A percentile compares a stretch with the other conserved stretches of the same genome.
Evolutionary conservation across 108 stramenopile genomes (phyloP).

Genomic region (Skeletonema costatum): DNA sequence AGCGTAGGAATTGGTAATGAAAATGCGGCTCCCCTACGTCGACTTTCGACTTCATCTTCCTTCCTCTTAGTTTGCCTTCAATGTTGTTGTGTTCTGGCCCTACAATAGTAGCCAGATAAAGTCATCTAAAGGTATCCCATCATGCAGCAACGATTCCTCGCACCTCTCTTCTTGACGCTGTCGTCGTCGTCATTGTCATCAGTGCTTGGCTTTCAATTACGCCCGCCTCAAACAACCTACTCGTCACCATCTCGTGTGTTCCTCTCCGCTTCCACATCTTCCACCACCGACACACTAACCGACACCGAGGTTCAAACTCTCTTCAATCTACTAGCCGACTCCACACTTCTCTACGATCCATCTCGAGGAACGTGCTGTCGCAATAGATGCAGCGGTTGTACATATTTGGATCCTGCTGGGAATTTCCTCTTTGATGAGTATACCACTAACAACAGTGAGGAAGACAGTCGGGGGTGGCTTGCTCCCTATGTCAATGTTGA

Average conservation of each 20-base stretch:
- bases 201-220: no score
- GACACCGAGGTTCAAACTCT: conserved; percentile 20
- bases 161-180: no score
- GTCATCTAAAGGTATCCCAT: no score
- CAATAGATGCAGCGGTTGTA: conserved; percentile 38
- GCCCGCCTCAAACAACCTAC: no score
- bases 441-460: neutral
- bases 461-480: conserved; percentile 14
- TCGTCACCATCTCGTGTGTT: neutral
- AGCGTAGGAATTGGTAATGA: no score
- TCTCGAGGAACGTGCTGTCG: conserved; percentile 48
- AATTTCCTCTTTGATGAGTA: conserved; percentile 27
- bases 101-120: no score
- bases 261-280: neutral
- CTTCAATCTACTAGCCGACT: conserved; percentile 22
- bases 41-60: no score
- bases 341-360: conserved; percentile 31
- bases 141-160: no score
- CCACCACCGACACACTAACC: neutral
- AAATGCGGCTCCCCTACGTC: no score
- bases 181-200: no score
- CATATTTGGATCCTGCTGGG: conserved; percentile 21
- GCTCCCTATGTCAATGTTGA: conserved; percentile 33
- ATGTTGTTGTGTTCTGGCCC: no score
- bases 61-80: no score